Conservation (phyloP, 2,329 filamentous ascomycete genomes). For the Fusarium nodosum region DNA sequence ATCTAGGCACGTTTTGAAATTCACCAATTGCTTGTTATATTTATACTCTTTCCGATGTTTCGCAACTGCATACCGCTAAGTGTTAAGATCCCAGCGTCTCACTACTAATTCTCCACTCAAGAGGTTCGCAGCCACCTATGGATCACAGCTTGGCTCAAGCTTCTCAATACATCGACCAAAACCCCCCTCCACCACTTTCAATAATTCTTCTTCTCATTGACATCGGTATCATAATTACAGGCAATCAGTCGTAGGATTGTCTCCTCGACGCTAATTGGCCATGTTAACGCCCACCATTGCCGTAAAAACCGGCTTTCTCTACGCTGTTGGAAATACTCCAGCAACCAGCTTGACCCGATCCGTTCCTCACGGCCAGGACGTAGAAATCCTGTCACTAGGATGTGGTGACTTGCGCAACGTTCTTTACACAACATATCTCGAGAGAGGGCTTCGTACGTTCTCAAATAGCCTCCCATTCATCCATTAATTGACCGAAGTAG, state of each 20-base stretch:
- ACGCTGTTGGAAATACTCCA: constrained; percentile 68
- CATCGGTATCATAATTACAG: not conserved
- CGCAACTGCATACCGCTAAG: too few species aligned
- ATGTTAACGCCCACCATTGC: constrained; percentile 58
- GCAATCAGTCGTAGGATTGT: not conserved
- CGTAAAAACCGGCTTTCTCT: constrained; percentile 54
- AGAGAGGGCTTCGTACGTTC: constrained; percentile 56
- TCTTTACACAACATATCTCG: constrained; percentile 65
- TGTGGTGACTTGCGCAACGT: constrained; percentile 70
- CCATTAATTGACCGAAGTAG: constrained; percentile 49
- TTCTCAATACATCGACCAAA: constrained; percentile 7
- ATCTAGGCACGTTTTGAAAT: too few species aligned
- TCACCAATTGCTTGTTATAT: not conserved
- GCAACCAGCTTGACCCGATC: constrained; percentile 63
- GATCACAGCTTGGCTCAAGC: not conserved
- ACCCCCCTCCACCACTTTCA: not conserved
- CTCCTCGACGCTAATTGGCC: constrained; percentile 3
- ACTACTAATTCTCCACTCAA: constrained; percentile 21
- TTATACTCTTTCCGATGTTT: not conserved
- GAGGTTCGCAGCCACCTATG: constrained; percentile 4
- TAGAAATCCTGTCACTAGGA: constrained; percentile 65
- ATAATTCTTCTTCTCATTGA: not conserved
- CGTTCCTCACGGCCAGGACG: constrained; percentile 64
- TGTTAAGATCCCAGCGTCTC: constrained; percentile 16
- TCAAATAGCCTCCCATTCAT: not conserved